phyloP scores from a whole-genome alignment of 306 rosid species.

The Castanopsis chinensis region DNA sequence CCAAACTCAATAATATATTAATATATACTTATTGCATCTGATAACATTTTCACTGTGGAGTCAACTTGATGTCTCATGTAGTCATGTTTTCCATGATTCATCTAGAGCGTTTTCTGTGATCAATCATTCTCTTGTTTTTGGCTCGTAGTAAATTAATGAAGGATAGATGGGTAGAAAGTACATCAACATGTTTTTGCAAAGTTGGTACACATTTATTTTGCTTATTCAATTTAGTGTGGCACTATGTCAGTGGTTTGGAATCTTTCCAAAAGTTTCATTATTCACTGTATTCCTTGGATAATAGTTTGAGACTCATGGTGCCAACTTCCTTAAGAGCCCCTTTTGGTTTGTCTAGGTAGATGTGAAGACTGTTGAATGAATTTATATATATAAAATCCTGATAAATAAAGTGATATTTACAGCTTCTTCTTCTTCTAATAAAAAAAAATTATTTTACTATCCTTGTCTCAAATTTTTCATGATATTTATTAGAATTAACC shows the following conservation, averaged over 20 bases:
- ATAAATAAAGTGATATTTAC: background rate
- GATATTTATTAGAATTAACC: constrained; percentile 1
- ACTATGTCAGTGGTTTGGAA: background rate
- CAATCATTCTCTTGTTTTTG: background rate
- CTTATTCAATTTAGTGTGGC: background rate
- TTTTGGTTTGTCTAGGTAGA: too few species aligned
- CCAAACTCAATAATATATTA: background rate
- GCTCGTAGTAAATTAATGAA: background rate
- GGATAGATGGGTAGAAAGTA: background rate
- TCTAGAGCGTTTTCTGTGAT: background rate
- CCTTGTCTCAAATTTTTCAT: background rate
- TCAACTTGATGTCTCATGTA: background rate
- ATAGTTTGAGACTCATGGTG: background rate
- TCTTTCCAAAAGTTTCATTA: background rate
- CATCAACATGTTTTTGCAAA: background rate
- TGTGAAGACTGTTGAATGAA: too few species aligned
- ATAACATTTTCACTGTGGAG: background rate
- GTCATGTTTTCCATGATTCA: background rate
- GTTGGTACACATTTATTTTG: background rate
- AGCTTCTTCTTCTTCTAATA: too few species aligned
- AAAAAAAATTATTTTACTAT: too few species aligned
- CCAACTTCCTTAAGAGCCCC: background rate
- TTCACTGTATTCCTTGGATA: background rate
- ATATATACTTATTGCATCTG: background rate
- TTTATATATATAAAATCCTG: background rate